These are phyloP conservation scores for Pseudocercospora cruenta DNA, from an alignment of 2,329 filamentous ascomycete genomes.

Conservation along the genomic window DNA sequence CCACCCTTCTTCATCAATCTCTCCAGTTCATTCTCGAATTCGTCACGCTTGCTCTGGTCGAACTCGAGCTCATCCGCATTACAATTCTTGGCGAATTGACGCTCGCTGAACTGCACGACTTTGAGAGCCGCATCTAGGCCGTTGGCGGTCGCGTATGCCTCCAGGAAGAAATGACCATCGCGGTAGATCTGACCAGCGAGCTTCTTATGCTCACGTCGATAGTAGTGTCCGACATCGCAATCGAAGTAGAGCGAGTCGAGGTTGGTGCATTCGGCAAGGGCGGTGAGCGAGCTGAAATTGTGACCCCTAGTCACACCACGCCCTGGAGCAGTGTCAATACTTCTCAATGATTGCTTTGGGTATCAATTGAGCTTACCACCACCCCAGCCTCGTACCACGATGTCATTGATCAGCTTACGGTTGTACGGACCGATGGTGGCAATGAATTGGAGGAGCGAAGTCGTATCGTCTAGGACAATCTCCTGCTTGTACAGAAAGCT, in stretches of 20 bases:
- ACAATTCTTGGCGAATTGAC: slow-evolving; percentile 23
- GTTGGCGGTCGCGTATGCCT: slow-evolving; percentile 31
- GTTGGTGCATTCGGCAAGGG: slow-evolving; percentile 33
- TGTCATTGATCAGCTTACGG: slow-evolving; percentile 24
- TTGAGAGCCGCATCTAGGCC: slow-evolving; percentile 33
- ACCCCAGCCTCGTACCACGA: slow-evolving; percentile 32
- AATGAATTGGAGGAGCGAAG: slow-evolving; percentile 33
- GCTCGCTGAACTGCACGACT: slow-evolving; percentile 28
- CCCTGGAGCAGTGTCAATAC: too few relatives aligned
- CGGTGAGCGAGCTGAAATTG: slow-evolving; percentile 32
- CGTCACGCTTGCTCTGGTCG: slow-evolving; percentile 13
- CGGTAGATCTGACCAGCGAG: slow-evolving; percentile 32
- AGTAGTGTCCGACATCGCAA: slow-evolving; percentile 24
- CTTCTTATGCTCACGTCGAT: slow-evolving; percentile 10
- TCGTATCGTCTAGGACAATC: slow-evolving; percentile 31
- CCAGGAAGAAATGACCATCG: slow-evolving; percentile 33
- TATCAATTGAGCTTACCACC: too few relatives aligned
- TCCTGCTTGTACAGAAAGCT: slow-evolving; percentile 35
- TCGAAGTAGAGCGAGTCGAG: slow-evolving; percentile 31
- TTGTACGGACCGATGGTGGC: slow-evolving; percentile 33
- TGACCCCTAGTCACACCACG: slow-evolving; percentile 18
- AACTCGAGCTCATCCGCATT: slow-evolving; percentile 5
- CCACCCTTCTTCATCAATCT: slow-evolving; percentile 17
- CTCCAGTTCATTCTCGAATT: slow-evolving; percentile 20
- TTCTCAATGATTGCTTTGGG: too few relatives aligned